These are phyloP conservation scores for Psilocybe subaeruginosa DNA, from an alignment of 768 basidiomycete species.

Conservation along the genomic window DNA sequence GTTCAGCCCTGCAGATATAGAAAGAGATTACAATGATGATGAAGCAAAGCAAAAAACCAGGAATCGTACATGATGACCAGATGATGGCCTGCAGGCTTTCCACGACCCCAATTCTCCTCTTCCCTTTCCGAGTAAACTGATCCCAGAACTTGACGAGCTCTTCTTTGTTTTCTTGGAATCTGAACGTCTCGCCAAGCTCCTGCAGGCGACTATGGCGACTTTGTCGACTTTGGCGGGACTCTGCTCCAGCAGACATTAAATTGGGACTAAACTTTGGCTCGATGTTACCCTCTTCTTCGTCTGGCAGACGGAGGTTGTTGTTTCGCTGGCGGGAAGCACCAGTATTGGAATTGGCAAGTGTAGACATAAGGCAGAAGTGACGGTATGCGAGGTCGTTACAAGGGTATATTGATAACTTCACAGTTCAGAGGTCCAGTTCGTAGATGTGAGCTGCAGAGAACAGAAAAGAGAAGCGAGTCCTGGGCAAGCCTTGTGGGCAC, in stretches of 20 bases:
- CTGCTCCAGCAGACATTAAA: slow-evolving; percentile 15
- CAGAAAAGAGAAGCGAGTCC: background rate
- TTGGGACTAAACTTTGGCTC: slow-evolving; percentile 9
- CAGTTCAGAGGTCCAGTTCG: no score
- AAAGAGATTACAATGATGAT: background rate
- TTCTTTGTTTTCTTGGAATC: slow-evolving; percentile 22
- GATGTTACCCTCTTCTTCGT: slow-evolving; percentile 18
- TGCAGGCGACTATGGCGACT: slow-evolving; percentile 16
- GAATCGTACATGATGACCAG: slow-evolving; percentile 54
- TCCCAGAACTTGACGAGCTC: slow-evolving; percentile 40
- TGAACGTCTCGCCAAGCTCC: slow-evolving; percentile 13
- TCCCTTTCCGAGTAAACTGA: slow-evolving; percentile 51
- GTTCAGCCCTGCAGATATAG: slow-evolving; percentile 51
- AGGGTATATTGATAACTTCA: no score
- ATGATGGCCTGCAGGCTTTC: slow-evolving; percentile 48
- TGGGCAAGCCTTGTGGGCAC: background rate
- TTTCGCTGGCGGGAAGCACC: slow-evolving; percentile 6
- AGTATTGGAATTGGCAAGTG: background rate
- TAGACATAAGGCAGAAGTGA: slow-evolving; percentile 3
- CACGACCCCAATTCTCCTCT: slow-evolving; percentile 41
- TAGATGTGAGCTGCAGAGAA: background rate
- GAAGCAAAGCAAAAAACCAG: background rate
- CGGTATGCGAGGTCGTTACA: background rate
- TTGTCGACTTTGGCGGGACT: slow-evolving; percentile 9
- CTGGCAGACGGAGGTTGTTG: slow-evolving; percentile 11